Percentiles rank a stretch among this genome's conserved stretches.
Evolutionary conservation across 768 basidiomycete genomes (phyloP).

Genomic region (Calocera cornea): DNA sequence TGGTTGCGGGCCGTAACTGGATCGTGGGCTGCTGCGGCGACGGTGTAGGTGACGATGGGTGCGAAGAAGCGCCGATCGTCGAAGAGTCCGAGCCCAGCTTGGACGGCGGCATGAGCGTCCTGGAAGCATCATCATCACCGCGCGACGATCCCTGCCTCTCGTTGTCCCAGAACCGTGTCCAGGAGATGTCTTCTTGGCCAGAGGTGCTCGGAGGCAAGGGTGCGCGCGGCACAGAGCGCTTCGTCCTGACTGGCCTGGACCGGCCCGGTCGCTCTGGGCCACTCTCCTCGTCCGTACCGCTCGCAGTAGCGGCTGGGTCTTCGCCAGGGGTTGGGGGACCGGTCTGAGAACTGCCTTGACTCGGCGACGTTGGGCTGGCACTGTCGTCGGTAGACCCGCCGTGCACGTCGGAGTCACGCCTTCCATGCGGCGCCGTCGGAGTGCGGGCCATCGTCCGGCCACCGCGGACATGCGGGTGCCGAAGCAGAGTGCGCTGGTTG

Average conservation of each 20-base stretch:
- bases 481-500: neutral
- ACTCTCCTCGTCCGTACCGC: constrained; percentile 1
- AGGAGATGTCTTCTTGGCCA: neutral
- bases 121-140: neutral
- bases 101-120: neutral
- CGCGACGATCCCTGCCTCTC: neutral
- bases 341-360: neutral
- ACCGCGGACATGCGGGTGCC: neutral
- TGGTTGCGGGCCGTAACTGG: neutral
- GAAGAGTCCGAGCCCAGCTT: neutral
- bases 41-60: neutral
- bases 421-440: neutral
- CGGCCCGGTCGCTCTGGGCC: neutral
- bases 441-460: neutral
- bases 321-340: neutral
- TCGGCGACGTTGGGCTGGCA: neutral
- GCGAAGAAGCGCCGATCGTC: neutral
- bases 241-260: neutral
- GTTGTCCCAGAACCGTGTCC: neutral
- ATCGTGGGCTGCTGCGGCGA: neutral
- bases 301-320: neutral
- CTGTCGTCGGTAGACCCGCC: neutral
- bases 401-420: neutral
- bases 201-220: neutral
- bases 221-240: neutral